phyloP scores from a whole-genome alignment of 441 rosid genomes.

The Biscutella auriculata region DNA sequence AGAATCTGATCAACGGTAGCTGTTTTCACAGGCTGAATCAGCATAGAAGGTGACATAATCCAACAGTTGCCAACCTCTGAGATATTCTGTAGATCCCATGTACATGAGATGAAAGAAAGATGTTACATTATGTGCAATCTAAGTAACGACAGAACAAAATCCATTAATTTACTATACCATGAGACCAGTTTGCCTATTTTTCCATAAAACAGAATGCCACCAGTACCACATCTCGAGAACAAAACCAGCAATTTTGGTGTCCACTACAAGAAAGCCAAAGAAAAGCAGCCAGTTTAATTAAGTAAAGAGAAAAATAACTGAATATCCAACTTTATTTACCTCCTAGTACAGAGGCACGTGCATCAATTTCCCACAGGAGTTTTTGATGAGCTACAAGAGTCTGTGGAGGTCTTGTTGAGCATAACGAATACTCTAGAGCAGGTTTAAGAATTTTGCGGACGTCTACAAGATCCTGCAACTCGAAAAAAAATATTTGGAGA shows the following conservation, averaged over 20 bases:
- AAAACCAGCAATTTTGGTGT: constrained; percentile 44
- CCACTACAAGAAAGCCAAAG: constrained; percentile 35
- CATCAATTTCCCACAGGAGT: constrained; percentile 73
- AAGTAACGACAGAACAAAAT: neutral
- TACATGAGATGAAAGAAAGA: constrained; percentile 18
- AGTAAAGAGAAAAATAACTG: neutral
- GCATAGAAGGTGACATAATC: constrained; percentile 43
- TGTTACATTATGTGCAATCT: constrained; percentile 3
- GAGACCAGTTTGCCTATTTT: constrained; percentile 29
- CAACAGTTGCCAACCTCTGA: constrained; percentile 25
- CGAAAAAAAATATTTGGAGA: neutral
- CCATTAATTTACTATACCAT: constrained; percentile 32
- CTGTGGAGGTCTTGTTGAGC: constrained; percentile 74
- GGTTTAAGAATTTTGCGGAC: constrained; percentile 37
- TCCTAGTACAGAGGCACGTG: constrained; percentile 45
- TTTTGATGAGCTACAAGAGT: constrained; percentile 71
- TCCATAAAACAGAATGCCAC: constrained; percentile 94
- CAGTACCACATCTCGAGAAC: constrained; percentile 90
- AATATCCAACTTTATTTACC: constrained; percentile 26
- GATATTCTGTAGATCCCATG: constrained; percentile 37
- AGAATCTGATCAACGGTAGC: constrained; percentile 39
- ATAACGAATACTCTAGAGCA: constrained; percentile 47
- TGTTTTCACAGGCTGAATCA: constrained; percentile 53
- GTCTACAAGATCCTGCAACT: constrained; percentile 37
- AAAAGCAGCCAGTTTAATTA: constrained; percentile 5